Percentiles rank a stretch among this genome's conserved stretches.
These are phyloP conservation scores for Prunus mira DNA, from an alignment of 306 rosid genomes.

Conservation along the genomic window DNA sequence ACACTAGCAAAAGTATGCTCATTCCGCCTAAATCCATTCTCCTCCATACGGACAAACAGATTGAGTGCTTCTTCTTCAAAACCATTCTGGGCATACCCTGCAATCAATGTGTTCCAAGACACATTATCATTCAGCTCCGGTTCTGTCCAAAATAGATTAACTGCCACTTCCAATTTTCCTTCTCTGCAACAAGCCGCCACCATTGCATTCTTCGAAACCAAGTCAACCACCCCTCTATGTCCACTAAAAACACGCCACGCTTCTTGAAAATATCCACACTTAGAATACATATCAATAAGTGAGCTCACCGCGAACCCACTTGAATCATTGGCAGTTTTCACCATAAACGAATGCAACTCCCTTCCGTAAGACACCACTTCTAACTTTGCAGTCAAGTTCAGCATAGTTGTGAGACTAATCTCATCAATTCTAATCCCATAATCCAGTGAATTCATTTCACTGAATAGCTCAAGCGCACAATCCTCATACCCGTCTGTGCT, in stretches of 20 bases:
- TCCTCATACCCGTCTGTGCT: constrained; percentile 43
- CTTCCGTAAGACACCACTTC: constrained; percentile 41
- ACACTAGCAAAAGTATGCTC: constrained; percentile 68
- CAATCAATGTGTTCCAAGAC: constrained; percentile 81
- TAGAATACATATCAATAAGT: constrained; percentile 73
- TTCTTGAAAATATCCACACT: constrained; percentile 60
- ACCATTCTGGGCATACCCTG: constrained; percentile 63
- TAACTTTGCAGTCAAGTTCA: constrained; percentile 59
- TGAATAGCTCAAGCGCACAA: constrained; percentile 55
- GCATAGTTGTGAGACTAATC: constrained; percentile 57
- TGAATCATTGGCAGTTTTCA: constrained; percentile 57
- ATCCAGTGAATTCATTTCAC: constrained; percentile 45
- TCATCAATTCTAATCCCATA: constrained; percentile 52
- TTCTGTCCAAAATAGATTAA: constrained; percentile 45
- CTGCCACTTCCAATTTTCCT: constrained; percentile 58
- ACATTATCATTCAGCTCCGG: constrained; percentile 47
- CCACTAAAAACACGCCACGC: constrained; percentile 40
- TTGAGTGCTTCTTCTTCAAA: constrained; percentile 47
- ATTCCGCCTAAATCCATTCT: constrained; percentile 44
- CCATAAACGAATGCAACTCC: constrained; percentile 77
- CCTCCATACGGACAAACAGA: constrained; percentile 51
- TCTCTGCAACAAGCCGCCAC: constrained; percentile 81
- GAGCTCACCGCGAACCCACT: constrained; percentile 57
- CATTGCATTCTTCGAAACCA: constrained; percentile 72
- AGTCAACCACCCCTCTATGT: constrained; percentile 40